These are phyloP conservation scores for Gastrolobium villosum DNA, from an alignment of 306 rosid species.

Conservation along the genomic window DNA sequence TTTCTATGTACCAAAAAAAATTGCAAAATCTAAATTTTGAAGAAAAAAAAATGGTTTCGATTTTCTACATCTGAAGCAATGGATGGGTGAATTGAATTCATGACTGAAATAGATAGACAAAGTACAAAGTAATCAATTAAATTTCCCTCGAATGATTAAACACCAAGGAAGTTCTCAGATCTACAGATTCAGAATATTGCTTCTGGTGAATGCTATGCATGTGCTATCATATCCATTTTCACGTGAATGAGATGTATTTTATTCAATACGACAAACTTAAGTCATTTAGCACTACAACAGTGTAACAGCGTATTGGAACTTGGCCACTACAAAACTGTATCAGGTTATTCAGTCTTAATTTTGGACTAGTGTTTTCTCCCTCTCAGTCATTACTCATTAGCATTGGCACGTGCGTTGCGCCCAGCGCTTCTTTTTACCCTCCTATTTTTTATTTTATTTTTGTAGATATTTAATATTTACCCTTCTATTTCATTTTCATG, in stretches of 20 bases:
- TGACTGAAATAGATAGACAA: neutral
- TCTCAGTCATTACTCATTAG: no score
- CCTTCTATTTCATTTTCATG: no score
- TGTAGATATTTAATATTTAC: no score
- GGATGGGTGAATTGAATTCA: neutral
- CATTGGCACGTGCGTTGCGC: no score
- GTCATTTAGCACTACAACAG: neutral
- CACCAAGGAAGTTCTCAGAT: neutral
- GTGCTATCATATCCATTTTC: slow-evolving; percentile 18
- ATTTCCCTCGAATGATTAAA: neutral
- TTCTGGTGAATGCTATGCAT: neutral
- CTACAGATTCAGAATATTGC: neutral
- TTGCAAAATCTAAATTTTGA: no score
- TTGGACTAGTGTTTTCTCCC: no score
- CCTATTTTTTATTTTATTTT: no score
- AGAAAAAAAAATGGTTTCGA: no score
- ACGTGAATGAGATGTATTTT: neutral
- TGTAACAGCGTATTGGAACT: neutral
- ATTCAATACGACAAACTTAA: neutral
- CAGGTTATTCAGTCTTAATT: no score
- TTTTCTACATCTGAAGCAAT: no score
- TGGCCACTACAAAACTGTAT: neutral
- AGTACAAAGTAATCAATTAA: neutral
- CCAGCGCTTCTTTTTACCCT: no score
- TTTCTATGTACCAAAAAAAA: no score